Evolutionary conservation across 805 yeast species (phyloP), one percentile per base, ranked within the genome.

Genomic region (Blastobotrys peoriensis): DNA sequence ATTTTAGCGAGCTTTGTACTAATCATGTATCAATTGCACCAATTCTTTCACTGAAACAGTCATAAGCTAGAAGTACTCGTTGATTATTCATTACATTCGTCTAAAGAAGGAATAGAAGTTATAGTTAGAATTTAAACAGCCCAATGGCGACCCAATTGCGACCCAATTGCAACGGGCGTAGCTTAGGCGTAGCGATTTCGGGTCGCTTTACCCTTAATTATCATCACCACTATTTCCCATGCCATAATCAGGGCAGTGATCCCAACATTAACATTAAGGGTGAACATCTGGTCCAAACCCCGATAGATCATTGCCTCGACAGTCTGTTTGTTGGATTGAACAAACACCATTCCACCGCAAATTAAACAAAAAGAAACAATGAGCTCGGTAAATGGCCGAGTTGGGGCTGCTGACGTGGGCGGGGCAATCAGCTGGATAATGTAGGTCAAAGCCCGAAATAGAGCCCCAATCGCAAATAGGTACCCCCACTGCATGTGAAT

Each of bases 401-500:
- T 65, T 23, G 91, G 85, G 46, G 53, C 45, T 23, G 60, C 52
- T 3, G 67, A 57, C 40, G 41, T 51, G 3, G 62, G 63, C 5
- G 59, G 53, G 25, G 48, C 25, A 9, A 54, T 53, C 38, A 81
- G 65, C 55, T 73, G 70, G 57, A 83, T 57, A 44, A 84, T 55
- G 55, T 80, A 79, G 0, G 95, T 82, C 36, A 76, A 42, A 13
- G 83, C 64, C 52, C 98, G 74, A 64, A 89, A 78, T 9, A 79
- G 74, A 2, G 96, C 83, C 1, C 88, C 98, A 53, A 77, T 75
- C n/a, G 89, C 75, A 46, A 93, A 71, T 57, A 93, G 65, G 46
- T 75, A 73, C 5, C 98, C 98, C 98, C 98, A 93, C 65, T 88
- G 97, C 43, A 75, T 68, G 63, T 93, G 98, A 50, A 93, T 76